A percentile compares a stretch with the other conserved stretches of the same genome.
phyloP scores from a whole-genome alignment of 2,329 filamentous ascomycete genomes.

The Scedosporium minutisporum region DNA sequence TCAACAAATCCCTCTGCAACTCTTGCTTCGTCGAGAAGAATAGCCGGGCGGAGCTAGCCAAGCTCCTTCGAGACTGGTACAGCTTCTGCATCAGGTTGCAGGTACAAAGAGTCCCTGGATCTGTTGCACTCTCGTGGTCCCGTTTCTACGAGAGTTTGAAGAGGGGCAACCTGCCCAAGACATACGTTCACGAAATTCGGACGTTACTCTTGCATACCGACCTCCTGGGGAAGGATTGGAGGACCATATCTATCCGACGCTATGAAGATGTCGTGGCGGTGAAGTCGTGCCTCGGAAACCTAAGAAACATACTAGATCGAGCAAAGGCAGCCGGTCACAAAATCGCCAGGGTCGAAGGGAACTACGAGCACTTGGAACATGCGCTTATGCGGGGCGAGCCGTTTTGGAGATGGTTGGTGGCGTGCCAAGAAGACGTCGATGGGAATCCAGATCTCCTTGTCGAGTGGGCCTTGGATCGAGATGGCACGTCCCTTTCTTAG shows the following conservation, averaged over 20 bases:
- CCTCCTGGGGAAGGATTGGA: too few species aligned
- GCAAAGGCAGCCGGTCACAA: neutral
- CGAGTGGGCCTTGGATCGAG: neutral
- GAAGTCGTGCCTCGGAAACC: neutral
- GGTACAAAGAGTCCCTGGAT: neutral
- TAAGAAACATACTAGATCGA: neutral
- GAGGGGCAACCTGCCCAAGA: too few species aligned
- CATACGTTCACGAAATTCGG: too few species aligned
- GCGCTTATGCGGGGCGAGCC: neutral
- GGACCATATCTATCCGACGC: too few species aligned
- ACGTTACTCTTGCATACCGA: too few species aligned
- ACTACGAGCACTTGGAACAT: neutral
- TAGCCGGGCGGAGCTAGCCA: neutral
- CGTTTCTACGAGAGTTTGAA: too few species aligned
- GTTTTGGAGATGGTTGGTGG: constrained; percentile 2
- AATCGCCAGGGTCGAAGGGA: neutral
- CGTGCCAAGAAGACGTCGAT: neutral
- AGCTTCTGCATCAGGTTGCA: neutral
- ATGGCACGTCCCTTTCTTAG: neutral
- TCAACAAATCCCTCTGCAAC: neutral
- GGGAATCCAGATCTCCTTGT: neutral
- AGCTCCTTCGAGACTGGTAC: neutral
- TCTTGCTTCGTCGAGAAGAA: neutral
- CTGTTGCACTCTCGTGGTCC: too few species aligned
- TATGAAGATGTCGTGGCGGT: neutral